Evolutionary conservation across 1,139 yeast genomes (phyloP), one percentile per base, ranked within the genome.

Genomic region (Sugiyamaella paludigena): DNA sequence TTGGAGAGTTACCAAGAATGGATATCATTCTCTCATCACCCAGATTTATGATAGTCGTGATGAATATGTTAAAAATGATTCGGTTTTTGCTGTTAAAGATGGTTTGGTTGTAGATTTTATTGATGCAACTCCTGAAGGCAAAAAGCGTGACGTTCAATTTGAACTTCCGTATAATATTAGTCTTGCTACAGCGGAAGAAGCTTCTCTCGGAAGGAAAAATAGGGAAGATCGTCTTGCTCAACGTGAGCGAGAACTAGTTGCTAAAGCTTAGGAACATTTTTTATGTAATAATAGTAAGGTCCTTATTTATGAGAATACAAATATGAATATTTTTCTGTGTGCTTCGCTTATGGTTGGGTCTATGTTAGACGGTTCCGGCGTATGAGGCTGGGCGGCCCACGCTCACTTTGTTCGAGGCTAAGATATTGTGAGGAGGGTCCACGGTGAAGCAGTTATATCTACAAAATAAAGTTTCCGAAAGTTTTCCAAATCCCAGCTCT

Each of bases 41-140:
- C 70, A 66, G 50, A 65, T 64, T 35, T 66, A 65, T 46, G 63
- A 64, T 45, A 40, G 63, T 16, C 57, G 57, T 29, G 64, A 66
- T 45, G 58, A 59, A 13, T 65, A 64, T 45, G 58, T 61, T 30
- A 51, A 57, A 38, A 64, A 66, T 44, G 69, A 66, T 49, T 52
- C 68, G 12, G 70, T 66, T 11, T 66, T 67, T 56, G 71, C 69
- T 8, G 71, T 67, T 45, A 67, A 67, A 56, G 63, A 61, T 13
- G 67, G 65, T 44, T 61, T 66, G 38, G 54, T 68, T 43, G 64
- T 67, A 40, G 59, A 62, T 31, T 65, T 67, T 52, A 50, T 49
- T 33, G 28, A 34, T 2, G 57, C 51, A 5, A 27, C 43, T 15
- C 37, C 13, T 8, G 49, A 40, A 27, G 48, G 36, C 12, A 43